Conservation (phyloP, 2,329 filamentous ascomycete species). For the Diplocarpon mali region DNA sequence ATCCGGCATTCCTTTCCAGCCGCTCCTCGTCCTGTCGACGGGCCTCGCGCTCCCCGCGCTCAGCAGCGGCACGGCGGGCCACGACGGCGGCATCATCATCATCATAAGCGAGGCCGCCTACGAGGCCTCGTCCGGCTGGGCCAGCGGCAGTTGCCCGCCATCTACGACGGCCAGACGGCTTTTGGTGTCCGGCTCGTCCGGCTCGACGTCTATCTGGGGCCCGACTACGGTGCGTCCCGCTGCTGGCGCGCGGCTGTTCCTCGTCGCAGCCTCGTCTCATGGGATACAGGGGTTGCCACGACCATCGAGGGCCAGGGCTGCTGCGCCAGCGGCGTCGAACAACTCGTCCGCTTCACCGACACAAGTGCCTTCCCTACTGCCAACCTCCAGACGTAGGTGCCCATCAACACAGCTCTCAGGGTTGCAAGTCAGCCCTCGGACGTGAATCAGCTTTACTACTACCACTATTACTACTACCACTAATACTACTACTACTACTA, state of each 20-base stretch:
- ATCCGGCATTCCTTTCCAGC: constrained; percentile 49
- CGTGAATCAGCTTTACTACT: no score
- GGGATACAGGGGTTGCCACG: neutral
- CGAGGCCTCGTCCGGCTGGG: constrained; percentile 35
- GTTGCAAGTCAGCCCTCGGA: no score
- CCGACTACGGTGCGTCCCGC: neutral
- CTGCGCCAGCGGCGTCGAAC: constrained; percentile 37
- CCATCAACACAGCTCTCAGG: constrained; percentile 2
- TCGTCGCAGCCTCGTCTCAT: neutral
- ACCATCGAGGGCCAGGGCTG: constrained; percentile 14
- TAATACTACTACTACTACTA: constrained; percentile 40
- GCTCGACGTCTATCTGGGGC: constrained; percentile 1
- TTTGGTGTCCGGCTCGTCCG: constrained; percentile 14
- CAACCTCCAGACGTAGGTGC: constrained; percentile 31
- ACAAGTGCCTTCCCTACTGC: constrained; percentile 43
- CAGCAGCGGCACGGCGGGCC: constrained; percentile 34
- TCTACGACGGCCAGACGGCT: constrained; percentile 43
- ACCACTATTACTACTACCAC: no score
- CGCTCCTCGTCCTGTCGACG: constrained; percentile 39
- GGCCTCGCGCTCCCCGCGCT: constrained; percentile 41
- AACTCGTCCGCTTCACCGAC: constrained; percentile 38
- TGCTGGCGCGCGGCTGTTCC: neutral
- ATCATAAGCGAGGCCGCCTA: constrained; percentile 1
- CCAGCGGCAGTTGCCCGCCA: constrained; percentile 43
- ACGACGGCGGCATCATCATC: constrained; percentile 37